Evolutionary conservation across 306 rosid species (phyloP), one percentile per base, ranked within the genome.

Genomic region (Rosa lucieae): DNA sequence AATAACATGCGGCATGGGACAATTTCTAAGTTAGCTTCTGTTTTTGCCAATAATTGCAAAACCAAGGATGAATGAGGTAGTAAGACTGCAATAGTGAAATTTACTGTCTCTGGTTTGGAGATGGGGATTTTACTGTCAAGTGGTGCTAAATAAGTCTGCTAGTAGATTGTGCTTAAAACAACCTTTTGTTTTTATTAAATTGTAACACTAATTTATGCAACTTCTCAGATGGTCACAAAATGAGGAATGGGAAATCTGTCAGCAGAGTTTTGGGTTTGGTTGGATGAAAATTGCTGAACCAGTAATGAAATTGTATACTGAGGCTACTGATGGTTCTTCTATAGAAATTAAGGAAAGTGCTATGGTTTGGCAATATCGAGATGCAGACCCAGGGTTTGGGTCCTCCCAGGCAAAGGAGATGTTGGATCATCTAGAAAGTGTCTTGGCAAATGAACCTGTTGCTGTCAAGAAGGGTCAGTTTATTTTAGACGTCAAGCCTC

Each of bases 261-360:
- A 89, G 66, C 90, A 87, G 63, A 78, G 80, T 85, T 70, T 84
- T 5, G 97, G 86, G 1, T 89, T 92, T 70, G 93, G 92, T 35
- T 92, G 97, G 97, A 92, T 89, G 93, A 90, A 87, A 75, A 89
- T 89, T 61, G 95, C 85, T 21, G 88, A 92, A 85, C 97, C 97
- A 65, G 90, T 90, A 20, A 89, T 92, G 93, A 86, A 82, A 67
- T 79, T 83, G 35, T 92, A 92, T 77, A 90, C 95, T 18, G 97
- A 92, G 89, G 90, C 97, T 51, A 92, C 97, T 61, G 97, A 90
- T 83, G 97, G 97, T 77, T 89, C 97, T 61, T 62, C 80, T 69
- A 90, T 92, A 70, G 97, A 92, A 79, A 85, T 67, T 26, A 92
- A 92, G 78, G 95, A 92, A 83, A 92, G 95, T 84, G 89, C 97